A percentile compares a stretch with the other conserved stretches of the same genome.
phyloP scores from a whole-genome alignment of 306 rosid genomes.

The Citrullus mucosospermus region DNA sequence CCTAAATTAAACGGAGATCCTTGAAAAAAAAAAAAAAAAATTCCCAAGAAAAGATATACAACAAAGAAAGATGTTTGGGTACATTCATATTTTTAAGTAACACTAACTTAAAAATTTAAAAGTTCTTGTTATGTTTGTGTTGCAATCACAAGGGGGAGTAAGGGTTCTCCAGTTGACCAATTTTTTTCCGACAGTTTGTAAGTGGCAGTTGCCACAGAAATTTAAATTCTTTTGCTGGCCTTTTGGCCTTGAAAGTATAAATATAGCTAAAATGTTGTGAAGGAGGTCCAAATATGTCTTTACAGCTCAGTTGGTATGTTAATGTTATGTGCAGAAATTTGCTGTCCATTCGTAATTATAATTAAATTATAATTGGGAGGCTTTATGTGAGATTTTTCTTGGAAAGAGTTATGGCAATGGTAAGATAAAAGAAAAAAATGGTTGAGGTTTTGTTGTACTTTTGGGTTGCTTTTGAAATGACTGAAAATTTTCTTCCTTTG shows the following conservation, averaged over 20 bases:
- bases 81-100: neutral
- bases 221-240: neutral
- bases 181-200: no score
- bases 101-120: neutral
- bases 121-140: neutral
- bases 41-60: neutral
- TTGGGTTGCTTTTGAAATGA: neutral
- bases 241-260: neutral
- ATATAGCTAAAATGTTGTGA: neutral
- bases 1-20: slow-evolving; percentile 25
- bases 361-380: neutral
- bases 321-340: neutral
- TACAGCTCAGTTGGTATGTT: neutral
- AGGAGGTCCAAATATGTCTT: neutral
- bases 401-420: neutral
- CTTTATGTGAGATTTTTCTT: neutral
- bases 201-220: no score
- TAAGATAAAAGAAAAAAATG: neutral
- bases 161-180: neutral
- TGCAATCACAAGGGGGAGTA: neutral
- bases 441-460: neutral
- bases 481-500: neutral
- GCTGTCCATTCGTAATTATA: neutral
- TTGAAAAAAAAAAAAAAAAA: neutral
- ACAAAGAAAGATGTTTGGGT: neutral